phyloP scores from a whole-genome alignment of 345 rosid genomes.

The Acer yangbiense region DNA sequence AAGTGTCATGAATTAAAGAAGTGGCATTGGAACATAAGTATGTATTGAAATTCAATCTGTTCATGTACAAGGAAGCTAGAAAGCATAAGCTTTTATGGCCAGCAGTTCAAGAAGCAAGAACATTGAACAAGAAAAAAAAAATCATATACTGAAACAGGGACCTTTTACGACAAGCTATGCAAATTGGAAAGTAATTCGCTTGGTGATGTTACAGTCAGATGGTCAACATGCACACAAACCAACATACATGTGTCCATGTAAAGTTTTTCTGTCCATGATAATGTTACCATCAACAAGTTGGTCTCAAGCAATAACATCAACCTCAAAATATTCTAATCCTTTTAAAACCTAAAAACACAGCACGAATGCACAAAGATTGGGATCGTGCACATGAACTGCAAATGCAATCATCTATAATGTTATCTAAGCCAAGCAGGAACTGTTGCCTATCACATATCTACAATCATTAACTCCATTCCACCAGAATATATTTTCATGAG shows the following conservation, averaged over 20 bases:
- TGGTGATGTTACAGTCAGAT: neutral
- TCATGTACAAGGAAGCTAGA: conserved; percentile 2
- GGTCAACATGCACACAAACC: neutral
- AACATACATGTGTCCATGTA: neutral
- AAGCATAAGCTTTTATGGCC: neutral
- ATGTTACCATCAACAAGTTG: neutral
- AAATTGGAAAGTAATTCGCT: neutral
- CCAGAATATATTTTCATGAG: neutral
- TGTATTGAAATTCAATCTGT: neutral
- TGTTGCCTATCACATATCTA: neutral
- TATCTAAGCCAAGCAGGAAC: neutral
- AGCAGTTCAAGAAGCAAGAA: neutral
- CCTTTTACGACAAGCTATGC: neutral
- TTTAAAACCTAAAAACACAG: neutral
- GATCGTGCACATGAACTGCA: neutral
- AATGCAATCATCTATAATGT: neutral
- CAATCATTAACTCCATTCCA: neutral
- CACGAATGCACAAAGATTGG: neutral
- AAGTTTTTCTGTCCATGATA: neutral
- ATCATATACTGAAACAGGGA: neutral
- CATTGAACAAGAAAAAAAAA: neutral
- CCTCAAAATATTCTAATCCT: conserved; percentile 4
- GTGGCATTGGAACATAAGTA: neutral
- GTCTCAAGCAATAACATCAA: neutral
- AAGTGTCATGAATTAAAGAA: neutral